Base-by-base conservation (phyloP, 345 rosid genomes). In the Pugionium dolabratum region DNA sequence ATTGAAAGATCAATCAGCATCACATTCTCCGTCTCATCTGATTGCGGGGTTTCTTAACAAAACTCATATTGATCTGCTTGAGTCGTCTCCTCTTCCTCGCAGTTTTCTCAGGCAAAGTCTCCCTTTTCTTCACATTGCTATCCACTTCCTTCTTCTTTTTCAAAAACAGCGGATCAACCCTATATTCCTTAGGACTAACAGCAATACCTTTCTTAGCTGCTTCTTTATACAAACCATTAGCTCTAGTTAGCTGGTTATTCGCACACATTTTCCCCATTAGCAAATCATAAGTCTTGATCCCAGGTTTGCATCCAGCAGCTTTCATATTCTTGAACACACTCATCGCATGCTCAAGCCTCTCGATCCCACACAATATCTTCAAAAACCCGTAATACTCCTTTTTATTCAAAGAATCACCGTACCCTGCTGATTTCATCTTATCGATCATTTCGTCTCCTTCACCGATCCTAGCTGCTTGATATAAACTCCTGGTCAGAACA, bases 381-480 rank as follows among this genome's bases (percentile, higher is more conserved):
- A 94, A 40, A 72, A 88, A 83, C 27, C 83, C 85, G 28, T 88
- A 94, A 70, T 85, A 88, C 6, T 79, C 88, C 42, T 84, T 86
- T 77, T 58, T 83, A 70, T 68, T 86, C 66, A 94, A 83, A 41
- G 59, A 29, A 67, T 81, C 80, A 31, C 84, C 80, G 31, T 45
- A 90, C 0, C 93, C 91, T 0, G 88, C 86, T 52, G 91, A 86
- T 55, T 88, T 94, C 96, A 90, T 94, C 72, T 76, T 76, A 71
- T 94, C 95, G 7, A 90, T 84, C 97, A 94, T 84, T 64, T 89
- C 93, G 46, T 90, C 99, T 6, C 97, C 99, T 75, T 94, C 97
- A 2, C 86, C 90, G 1, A 90, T 69, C 68, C 99, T 87, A 0
- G 92, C 96, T 0, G 97, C 97, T 76, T 86, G 89, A 80, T 86